Base-by-base conservation (phyloP, 2,329 filamentous ascomycete genomes). In the Incumbomyces lentus region DNA sequence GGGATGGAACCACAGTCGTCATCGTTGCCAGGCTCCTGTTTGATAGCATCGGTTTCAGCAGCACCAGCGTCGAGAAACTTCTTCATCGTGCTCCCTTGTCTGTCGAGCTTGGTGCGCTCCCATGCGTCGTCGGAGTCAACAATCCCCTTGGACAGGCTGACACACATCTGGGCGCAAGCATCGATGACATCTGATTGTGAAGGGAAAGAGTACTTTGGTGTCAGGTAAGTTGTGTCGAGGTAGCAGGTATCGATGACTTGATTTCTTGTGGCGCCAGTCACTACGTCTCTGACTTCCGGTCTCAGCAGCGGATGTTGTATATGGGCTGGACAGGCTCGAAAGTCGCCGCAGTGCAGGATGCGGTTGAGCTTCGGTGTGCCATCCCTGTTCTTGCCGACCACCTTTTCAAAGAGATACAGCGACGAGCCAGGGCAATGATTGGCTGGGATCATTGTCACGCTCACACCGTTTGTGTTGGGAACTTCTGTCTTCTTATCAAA, bases 401-500 rank as follows among this genome's bases (percentile, higher is more conserved):
- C 66, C 62, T 95, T 95, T 61, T 95, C 84, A 55, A 95, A 96
- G 1, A 98, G 71, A 58, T 93, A 98, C 1, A 98, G 67, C 0
- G 90, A 94, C 58, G 88, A 95, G 0, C 92, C 92, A 0, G 92
- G 92, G 57, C 92, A 98, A 60, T 98, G 92, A 57, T 98, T 98
- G 11, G 92, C 92, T 2, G 86, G 81, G 29, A 98, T 87, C 87
- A 96, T 95, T 1, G 87, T 95, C 34, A 96, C 88, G 8, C 75
- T 77, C 5, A 88, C 89, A 1, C 88, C 88, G 46, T 84, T 77
- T 0, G 88, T 95, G 7, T 78, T 81, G 0, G 87, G 86, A 1
- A 98, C 78, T 51, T 93, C 84, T 5, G 82, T 74, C 43, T 76
- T 79, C 58, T 79, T 72, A 52, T 96, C 89, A 57, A 93, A 98